Evolutionary conservation across 345 rosid genomes (phyloP).

Genomic region (Linum usitatissimum): DNA sequence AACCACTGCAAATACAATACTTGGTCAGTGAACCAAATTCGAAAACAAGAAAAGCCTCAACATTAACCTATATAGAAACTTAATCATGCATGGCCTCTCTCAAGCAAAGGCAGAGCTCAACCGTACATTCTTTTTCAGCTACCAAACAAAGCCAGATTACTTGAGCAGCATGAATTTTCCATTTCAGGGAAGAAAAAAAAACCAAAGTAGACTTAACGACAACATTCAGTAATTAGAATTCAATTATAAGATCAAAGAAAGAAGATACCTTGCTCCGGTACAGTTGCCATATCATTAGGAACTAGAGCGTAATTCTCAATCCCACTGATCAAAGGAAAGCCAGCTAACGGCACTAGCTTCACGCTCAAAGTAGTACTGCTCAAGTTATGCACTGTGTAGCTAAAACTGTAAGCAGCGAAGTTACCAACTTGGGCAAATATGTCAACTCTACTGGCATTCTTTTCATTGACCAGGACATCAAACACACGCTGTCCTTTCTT

Average conservation of each 20-base stretch:
- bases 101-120: neutral
- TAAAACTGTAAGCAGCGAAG: conserved; percentile 46
- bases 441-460: conserved; percentile 64
- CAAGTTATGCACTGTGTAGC: conserved; percentile 39
- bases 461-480: conserved; percentile 55
- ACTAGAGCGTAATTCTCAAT: conserved; percentile 87
- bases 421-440: conserved; percentile 51
- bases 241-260: neutral
- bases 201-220: no score
- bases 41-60: neutral
- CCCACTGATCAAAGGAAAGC: conserved; percentile 67
- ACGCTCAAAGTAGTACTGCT: conserved; percentile 45
- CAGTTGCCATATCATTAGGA: conserved; percentile 67
- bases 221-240: no score
- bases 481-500: conserved; percentile 66
- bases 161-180: no score
- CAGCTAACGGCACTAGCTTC: conserved; percentile 41
- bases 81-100: neutral
- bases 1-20: conserved; percentile 30
- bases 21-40: neutral
- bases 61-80: neutral
- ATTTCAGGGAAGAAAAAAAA: no score
- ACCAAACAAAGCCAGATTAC: no score
- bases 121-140: no score
- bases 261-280: conserved; percentile 63